Base-by-base conservation (phyloP, 768 basidiomycete genomes). In the Trametes villosa region DNA sequence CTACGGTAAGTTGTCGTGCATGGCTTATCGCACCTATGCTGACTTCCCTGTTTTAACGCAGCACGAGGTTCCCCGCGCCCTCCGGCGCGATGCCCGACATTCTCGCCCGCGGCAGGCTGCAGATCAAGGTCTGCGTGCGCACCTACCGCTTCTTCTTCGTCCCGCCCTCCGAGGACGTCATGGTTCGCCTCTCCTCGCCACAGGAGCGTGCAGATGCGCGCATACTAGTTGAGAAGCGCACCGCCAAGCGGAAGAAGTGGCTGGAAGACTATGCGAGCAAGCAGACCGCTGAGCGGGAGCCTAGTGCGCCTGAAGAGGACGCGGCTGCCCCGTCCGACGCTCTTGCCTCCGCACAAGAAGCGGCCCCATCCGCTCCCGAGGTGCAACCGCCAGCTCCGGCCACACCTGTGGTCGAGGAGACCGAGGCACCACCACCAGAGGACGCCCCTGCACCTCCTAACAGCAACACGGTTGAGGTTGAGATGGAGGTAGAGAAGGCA, bases 111-210 rank as follows among this genome's bases (percentile, higher is more conserved):
- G 87, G 88, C 31, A 82, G 82, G 3, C 80, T 96, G 18, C 91
- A 93, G 72, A 91, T 92, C 70, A 89, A 89, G 63, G 84, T 97
- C 57, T 96, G 95, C 73, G 81, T 93, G 34, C 81, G 87, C 59
- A 91, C 88, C 9, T 94, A 94, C 72, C 81, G 88, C 33, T 74
- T 94, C 15, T 94, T 95, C 78, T 94, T 86, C 70, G 89, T 90
- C 7, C 77, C 89, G 2, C 70, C 78, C 26, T 86, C 86, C 45
- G 89, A 88, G 65, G 89, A 90, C 62, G 79, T 81, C 58, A 73
- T 89, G 55, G 83, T 81, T 77, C 82, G 81, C 55, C 68, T 77
- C 15, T 73, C 78, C 24, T 71, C 72, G 0, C 70, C 73, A 26
- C 77, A 76, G 1, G 84, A 85, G 64, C 71, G 71, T 29, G 75